Conservation (phyloP, 2,329 filamentous ascomycete genomes). For the Fusarium papillatum region DNA sequence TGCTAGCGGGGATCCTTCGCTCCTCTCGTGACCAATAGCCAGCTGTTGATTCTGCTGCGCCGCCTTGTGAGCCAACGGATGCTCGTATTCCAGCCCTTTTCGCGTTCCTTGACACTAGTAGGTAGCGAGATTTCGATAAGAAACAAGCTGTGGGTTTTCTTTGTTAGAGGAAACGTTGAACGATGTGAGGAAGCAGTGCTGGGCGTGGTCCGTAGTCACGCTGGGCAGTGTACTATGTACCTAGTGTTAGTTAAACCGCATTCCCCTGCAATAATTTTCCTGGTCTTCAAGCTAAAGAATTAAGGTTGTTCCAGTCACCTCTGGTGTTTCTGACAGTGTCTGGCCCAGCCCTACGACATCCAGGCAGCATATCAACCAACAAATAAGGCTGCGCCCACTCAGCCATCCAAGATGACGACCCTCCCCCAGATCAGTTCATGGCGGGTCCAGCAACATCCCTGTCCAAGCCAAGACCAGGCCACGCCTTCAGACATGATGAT, state of each 20-base stretch:
- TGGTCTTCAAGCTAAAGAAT: not conserved
- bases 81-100: not conserved
- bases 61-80: not conserved
- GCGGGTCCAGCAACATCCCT: not conserved
- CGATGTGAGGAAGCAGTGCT: not conserved
- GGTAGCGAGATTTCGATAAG: not conserved
- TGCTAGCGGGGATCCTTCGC: not conserved
- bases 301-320: not conserved
- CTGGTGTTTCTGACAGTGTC: not conserved
- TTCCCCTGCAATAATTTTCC: not conserved
- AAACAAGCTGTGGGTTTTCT: not conserved
- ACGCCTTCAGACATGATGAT: not conserved
- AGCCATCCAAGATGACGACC: not conserved
- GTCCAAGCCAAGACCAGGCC: not conserved
- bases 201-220: not conserved
- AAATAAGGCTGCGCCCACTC: not conserved
- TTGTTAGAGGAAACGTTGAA: not conserved
- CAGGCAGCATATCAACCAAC: not conserved
- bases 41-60: not conserved
- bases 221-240: not conserved
- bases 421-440: not conserved
- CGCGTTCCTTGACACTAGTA: not conserved
- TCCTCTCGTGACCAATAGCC: not conserved
- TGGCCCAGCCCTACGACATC: not conserved
- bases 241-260: not conserved